Evolutionary conservation across 148 eudicot species (phyloP), one percentile per base, ranked within the genome.

Genomic region (Persicaria maculosa): DNA sequence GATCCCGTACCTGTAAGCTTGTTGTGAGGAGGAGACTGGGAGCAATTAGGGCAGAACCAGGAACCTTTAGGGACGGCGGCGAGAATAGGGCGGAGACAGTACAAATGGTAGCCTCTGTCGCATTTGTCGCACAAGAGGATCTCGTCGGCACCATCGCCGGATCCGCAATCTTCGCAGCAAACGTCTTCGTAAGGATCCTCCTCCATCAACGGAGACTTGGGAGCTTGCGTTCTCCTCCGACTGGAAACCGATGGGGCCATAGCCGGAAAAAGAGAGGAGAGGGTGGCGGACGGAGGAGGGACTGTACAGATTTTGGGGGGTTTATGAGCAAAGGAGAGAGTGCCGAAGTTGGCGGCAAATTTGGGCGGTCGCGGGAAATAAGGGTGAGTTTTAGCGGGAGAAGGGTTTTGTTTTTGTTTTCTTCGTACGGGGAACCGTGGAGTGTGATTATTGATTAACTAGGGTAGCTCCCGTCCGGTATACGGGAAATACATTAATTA

Each of bases 1-100:
- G 5, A 44, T 50, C 15, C 76, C 81, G 1, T 83, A 92, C 97
- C 74, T 54, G 74, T 79, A 81, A 79, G 80, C 50, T 78, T 75
- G 9, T 77, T 69, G 7, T 72, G 76, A 75, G 47, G 62, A 31
- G 40, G 9, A 36, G 70, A 7, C 44, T 12, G 46, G 1, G 89
- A 83, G 74, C 99, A 95, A 72, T 71, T 50, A 3, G 88, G 87
- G 75, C 97, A 95, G 71, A 89, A 86, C 99, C 99, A 95, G 65
- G 83, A 79, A 43, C 83, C 86, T 53, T 79, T 79, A 47, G 99
- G 99, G 44, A 95, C 91, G 25, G 96, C 79, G 1, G 61, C 81
- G 25, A 95, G 93, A 50, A 90, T 84, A 20, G 99, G 99, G 9
- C 83, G 78, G 45, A 95, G 89, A 72, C 99, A 95, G 71, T 84